phyloP scores from a whole-genome alignment of 805 yeast species.

The Monosporozyma unispora region DNA sequence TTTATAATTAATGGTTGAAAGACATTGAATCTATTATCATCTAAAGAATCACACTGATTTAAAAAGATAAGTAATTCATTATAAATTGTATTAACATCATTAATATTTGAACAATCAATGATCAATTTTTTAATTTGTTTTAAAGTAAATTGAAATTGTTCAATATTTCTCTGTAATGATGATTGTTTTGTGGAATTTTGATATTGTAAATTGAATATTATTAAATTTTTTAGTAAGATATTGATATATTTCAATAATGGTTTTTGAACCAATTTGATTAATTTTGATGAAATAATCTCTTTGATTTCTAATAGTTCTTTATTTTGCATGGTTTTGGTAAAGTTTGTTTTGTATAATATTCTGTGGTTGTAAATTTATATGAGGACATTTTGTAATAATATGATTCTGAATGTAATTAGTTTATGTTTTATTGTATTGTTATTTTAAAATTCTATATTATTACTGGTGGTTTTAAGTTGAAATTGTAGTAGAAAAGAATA shows the following conservation, averaged over 20 bases:
- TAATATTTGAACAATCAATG: background rate
- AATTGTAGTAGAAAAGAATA: too few relatives aligned
- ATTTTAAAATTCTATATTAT: background rate
- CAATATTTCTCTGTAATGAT: background rate
- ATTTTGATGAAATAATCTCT: background rate
- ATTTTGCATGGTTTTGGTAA: background rate
- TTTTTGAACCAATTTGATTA: slow-evolving; percentile 1
- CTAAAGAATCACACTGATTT: slow-evolving; percentile 1
- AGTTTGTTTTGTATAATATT: background rate
- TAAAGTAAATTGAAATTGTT: background rate
- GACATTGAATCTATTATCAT: background rate
- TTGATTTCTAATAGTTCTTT: background rate
- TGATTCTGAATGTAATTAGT: background rate
- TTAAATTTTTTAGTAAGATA: slow-evolving; percentile 8
- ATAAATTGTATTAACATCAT: background rate
- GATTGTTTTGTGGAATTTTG: background rate
- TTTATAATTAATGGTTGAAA: background rate
- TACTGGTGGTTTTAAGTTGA: background rate
- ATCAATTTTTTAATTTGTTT: background rate
- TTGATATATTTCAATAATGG: slow-evolving; percentile 24
- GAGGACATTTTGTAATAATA: background rate
- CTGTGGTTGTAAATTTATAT: background rate
- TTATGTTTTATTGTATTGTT: background rate
- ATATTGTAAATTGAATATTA: background rate
- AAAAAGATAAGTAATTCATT: background rate